A percentile compares a stretch with the other conserved stretches of the same genome.
Evolutionary conservation across 2,329 filamentous ascomycete genomes (phyloP).

Genomic region (Macrophomina phaseolina): DNA sequence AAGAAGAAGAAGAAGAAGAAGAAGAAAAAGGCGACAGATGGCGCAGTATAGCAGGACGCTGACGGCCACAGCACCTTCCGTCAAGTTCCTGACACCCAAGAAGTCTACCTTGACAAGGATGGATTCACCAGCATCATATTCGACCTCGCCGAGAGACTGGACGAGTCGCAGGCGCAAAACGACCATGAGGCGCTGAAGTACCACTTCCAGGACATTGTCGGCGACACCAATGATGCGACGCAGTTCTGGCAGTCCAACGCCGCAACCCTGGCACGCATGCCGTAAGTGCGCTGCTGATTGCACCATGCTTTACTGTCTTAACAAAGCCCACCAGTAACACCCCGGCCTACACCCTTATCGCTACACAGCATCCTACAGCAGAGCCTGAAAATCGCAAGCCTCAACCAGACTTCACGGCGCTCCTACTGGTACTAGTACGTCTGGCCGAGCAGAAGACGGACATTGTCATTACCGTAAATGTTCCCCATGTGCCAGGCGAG

Average conservation of each 20-base stretch:
- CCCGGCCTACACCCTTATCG: constrained; percentile 73
- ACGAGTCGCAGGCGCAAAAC: constrained; percentile 61
- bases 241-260: constrained; percentile 41
- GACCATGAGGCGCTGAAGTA: constrained; percentile 69
- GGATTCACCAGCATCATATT: constrained; percentile 88
- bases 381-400: constrained; percentile 31
- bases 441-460: constrained; percentile 76
- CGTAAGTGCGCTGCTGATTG: constrained; percentile 39
- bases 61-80: constrained; percentile 65
- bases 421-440: constrained; percentile 78
- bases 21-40: neutral
- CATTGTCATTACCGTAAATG: constrained; percentile 83
- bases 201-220: constrained; percentile 57
- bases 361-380: constrained; percentile 56
- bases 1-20: neutral
- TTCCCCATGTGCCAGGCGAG: constrained; percentile 78
- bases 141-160: constrained; percentile 85
- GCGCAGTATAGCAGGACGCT: neutral
- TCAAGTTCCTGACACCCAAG: constrained; percentile 84
- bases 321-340: constrained; percentile 43
- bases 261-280: constrained; percentile 41
- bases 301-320: neutral
- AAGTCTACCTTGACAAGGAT: constrained; percentile 84
- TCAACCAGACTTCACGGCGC: constrained; percentile 67
- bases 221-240: constrained; percentile 41